Evolutionary conservation across 1,139 yeast genomes (phyloP).

Genomic region (Saccharomyces hybrid): DNA sequence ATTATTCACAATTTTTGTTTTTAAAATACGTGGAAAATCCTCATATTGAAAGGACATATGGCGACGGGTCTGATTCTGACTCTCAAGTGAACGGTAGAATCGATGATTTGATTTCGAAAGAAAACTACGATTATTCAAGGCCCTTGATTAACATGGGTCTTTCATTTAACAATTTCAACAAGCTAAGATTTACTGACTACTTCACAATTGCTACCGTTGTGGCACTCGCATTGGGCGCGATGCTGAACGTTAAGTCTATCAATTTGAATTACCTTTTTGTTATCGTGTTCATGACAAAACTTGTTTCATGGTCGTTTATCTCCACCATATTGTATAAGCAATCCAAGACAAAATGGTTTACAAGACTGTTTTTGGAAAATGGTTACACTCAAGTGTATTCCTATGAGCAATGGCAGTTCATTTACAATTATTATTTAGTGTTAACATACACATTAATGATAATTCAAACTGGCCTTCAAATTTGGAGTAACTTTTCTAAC

Average conservation of each 20-base stretch:
- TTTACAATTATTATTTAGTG: slow-evolving; percentile 48
- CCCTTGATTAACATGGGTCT: slow-evolving; percentile 49
- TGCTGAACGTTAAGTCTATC: background rate
- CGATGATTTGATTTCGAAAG: slow-evolving; percentile 32
- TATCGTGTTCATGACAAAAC: slow-evolving; percentile 45
- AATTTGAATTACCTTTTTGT: slow-evolving; percentile 34
- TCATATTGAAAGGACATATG: slow-evolving; percentile 76
- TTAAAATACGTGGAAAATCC: slow-evolving; percentile 78
- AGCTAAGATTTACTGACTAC: slow-evolving; percentile 59
- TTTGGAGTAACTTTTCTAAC: slow-evolving; percentile 10
- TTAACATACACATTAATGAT: slow-evolving; percentile 37
- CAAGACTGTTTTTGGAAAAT: slow-evolving; percentile 57
- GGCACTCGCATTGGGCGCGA: slow-evolving; percentile 30
- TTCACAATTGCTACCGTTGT: slow-evolving; percentile 44
- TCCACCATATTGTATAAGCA: slow-evolving; percentile 52
- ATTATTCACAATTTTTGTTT: slow-evolving; percentile 71
- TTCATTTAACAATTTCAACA: slow-evolving; percentile 49
- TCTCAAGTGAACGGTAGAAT: slow-evolving; percentile 17
- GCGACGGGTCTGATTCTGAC: slow-evolving; percentile 25
- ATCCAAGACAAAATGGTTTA: slow-evolving; percentile 57
- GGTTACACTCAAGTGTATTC: slow-evolving; percentile 65
- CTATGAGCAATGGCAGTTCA: slow-evolving; percentile 67
- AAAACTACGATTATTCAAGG: slow-evolving; percentile 38
- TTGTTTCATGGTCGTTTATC: slow-evolving; percentile 48
- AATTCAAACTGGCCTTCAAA: slow-evolving; percentile 29